Evolutionary conservation across 768 basidiomycete genomes (phyloP), one percentile per base, ranked within the genome.

Genomic region (Dendrothele bispora): DNA sequence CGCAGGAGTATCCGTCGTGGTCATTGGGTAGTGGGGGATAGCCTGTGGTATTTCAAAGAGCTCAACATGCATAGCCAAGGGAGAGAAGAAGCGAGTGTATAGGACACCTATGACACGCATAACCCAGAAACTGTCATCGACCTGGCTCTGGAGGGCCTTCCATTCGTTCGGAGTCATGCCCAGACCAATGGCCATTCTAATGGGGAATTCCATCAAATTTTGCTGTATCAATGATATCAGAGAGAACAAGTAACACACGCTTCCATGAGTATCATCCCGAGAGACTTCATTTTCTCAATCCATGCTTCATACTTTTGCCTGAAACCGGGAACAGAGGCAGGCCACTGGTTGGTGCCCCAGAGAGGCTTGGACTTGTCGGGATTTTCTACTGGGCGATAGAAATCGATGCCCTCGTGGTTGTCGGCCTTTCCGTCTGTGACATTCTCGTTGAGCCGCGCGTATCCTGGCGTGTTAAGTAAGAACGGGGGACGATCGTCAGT

Each of bases 311-410:
- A 88, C 54, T 76, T 84, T 29, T 76, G 71, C 48, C 64, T 71
- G 58, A 94, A 93, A 0, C 61, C 65, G 1, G 68, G 63, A 21
- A 83, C 71, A 2, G 79, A 50, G 3, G 58, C 55, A 0, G 92
- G 93, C 87, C 90, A 95, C 50, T 90, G 91, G 59, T 95, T 97
- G 63, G 83, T 81, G 11, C 93, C 93, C 82, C 87, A 85, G 0
- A 95, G 64, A 1, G 82, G 79, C 43, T 79, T 81, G 7, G 78
- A 75, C 65, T 78, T 88, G 61, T 91, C 83, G 1, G 87, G 83
- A 21, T 75, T 69, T 37, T 78, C 74, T 2, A 88, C 84, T 1
- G 89, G 88, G 22, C 73, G 80, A 60, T 92, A 93, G 43, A 91
- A 80, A 57, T 95, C 93, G 30, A 94, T 63, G 2, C 79, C 90